These are phyloP conservation scores for Salvia splendens DNA, from an alignment of 257 asterid species.

Conservation along the genomic window DNA sequence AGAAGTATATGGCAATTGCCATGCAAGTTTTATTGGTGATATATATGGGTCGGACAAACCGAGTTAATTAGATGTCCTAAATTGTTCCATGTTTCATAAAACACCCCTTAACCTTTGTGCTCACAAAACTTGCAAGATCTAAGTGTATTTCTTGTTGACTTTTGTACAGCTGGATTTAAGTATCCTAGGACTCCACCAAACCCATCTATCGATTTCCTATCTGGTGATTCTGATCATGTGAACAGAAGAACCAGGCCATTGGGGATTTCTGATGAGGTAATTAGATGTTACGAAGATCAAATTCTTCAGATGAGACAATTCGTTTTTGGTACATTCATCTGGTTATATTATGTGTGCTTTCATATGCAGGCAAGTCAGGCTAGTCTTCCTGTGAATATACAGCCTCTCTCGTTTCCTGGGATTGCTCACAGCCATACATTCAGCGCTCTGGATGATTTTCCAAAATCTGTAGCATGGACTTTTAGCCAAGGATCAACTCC, in stretches of 20 bases:
- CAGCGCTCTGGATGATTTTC: slow-evolving; percentile 73
- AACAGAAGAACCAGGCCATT: slow-evolving; percentile 71
- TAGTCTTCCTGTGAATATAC: slow-evolving; percentile 67
- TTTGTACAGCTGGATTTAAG: slow-evolving; percentile 68
- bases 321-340: not conserved
- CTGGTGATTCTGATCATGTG: slow-evolving; percentile 81
- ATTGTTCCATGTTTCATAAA: not conserved
- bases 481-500: slow-evolving; percentile 89
- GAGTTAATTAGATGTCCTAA: slow-evolving; percentile 12
- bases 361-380: slow-evolving; percentile 65
- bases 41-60: not conserved
- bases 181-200: slow-evolving; percentile 87
- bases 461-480: slow-evolving; percentile 73
- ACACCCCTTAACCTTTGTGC: not conserved
- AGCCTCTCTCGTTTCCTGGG: slow-evolving; percentile 72
- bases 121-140: slow-evolving; percentile 1
- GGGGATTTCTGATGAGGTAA: slow-evolving; percentile 84
- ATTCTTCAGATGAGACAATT: slow-evolving; percentile 1
- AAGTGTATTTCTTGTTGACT: slow-evolving; percentile 22
- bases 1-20: not conserved
- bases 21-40: not conserved
- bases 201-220: slow-evolving; percentile 71
- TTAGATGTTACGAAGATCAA: slow-evolving; percentile 24
- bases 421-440: slow-evolving; percentile 64
- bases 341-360: slow-evolving; percentile 16